Evolutionary conservation across 1,284 basidiomycete genomes (phyloP), one percentile per base, ranked within the genome.

Genomic region (Leccinum griseonigrum): DNA sequence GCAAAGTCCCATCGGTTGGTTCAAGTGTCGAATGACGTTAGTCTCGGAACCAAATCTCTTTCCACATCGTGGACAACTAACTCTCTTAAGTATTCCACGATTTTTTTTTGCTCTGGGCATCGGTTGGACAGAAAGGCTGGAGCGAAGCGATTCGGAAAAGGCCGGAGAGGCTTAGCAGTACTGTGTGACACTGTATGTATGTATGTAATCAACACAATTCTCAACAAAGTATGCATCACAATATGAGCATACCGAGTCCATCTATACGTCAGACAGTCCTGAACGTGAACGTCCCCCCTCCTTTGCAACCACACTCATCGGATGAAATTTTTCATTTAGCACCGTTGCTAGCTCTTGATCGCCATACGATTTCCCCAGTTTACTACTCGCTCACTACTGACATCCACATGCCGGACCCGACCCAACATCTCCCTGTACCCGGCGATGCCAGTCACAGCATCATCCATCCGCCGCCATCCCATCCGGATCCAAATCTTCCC

Each of bases 21-120:
- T 61, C 58, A 62, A 26, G 43, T 62, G 55, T 26, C 38, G 55
- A 48, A 62, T 58, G n/a, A 59, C 38, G 36, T 59, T 52, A 9
- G 55, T 56, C 32, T 54, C 43, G 0, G 29, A 56, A 14, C 28
- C n/a, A 13, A 62, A 59, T n/a, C 46, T 59, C 57, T 62, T 62
- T 11, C 58, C 54, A 46, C 61, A 62, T 5, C 1, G 8, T 1
- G 51, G 58, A 26, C 58, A 62, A 6, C 58, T 46, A 9, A 46
- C 43, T 46, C n/a, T 46, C 43, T 57, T 57, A 8, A 54, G 13
- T 11, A 10, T 58, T 52, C 29, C 38, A 14, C 10, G n/a, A 14
- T 16, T 58, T 2, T 1, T 52, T 26, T 13, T 58, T 5, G 29
- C 57, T 53, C 28, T 53, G 9, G 51, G 51, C 57, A 58, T 48